Evolutionary conservation across 371 early-diverging fungal species (phyloP).

Genomic region (Lichtheimia ornata): DNA sequence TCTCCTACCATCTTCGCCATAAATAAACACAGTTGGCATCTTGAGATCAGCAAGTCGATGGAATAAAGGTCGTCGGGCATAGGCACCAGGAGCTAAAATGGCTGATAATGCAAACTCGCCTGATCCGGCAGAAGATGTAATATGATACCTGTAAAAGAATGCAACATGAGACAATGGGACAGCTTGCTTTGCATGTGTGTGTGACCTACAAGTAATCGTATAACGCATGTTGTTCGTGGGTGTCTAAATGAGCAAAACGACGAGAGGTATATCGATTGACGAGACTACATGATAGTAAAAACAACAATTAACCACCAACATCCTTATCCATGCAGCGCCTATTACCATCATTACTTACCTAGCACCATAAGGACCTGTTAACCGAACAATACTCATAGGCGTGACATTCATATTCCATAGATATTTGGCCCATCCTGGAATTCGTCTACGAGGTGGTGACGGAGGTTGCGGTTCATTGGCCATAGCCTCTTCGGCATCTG

Average conservation of each 20-base stretch:
- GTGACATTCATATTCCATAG: conserved; percentile 81
- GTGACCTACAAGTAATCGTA: conserved; percentile 58
- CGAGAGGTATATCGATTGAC: conserved; percentile 69
- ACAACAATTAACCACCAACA: neutral
- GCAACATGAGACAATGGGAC: neutral
- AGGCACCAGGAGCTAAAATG: conserved; percentile 80
- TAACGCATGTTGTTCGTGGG: conserved; percentile 61
- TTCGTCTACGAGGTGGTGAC: conserved; percentile 22
- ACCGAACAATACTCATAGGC: conserved; percentile 82
- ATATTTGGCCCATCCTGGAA: conserved; percentile 52
- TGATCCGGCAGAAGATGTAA: conserved; percentile 73
- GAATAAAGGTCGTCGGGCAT: conserved; percentile 79
- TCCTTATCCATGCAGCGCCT: conserved; percentile 41
- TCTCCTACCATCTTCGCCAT: conserved; percentile 57
- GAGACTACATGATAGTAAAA: conserved; percentile 32
- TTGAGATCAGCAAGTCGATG: conserved; percentile 61
- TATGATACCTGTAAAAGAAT: conserved; percentile 60
- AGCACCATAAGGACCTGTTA: conserved; percentile 79
- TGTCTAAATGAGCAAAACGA: conserved; percentile 67
- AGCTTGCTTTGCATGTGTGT: neutral
- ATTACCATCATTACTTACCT: conserved; percentile 41
- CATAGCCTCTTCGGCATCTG: conserved; percentile 25
- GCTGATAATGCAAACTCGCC: conserved; percentile 81
- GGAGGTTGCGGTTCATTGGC: conserved; percentile 2
- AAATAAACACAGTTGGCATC: conserved; percentile 84